Conservation (phyloP, 129 eudicot species). For the Flaveria sonorensis region DNA sequence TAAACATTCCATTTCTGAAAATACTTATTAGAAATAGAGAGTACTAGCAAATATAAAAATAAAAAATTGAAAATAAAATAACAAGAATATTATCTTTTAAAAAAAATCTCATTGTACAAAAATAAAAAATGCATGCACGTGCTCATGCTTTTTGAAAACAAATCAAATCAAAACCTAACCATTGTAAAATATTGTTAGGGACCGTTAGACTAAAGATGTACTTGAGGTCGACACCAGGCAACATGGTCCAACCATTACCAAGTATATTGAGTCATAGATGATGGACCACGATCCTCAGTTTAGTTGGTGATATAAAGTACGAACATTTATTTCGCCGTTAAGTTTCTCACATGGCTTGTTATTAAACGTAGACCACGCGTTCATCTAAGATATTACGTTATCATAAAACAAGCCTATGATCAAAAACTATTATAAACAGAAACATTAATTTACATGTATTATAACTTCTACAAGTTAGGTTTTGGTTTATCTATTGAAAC, state of each 20-base stretch:
- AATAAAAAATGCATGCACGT: not conserved
- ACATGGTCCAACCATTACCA: not conserved
- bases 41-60: no score
- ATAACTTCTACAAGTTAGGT: not conserved
- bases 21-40: no score
- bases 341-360: constrained; percentile 11
- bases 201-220: not conserved
- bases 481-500: no score
- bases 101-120: not conserved
- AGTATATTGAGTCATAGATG: not conserved
- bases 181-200: constrained; percentile 4
- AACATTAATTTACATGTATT: not conserved
- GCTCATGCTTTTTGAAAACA: not conserved
- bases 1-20: no score
- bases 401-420: not conserved
- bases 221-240: not conserved
- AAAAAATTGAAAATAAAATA: not conserved
- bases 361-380: no score
- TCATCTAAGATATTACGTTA: no score
- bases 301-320: not conserved
- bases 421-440: not conserved
- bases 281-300: constrained; percentile 9
- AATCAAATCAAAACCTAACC: constrained; percentile 11
- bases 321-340: not conserved
- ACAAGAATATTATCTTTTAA: not conserved